Base-by-base conservation (phyloP, 345 rosid genomes). In the Dipteronia sinensis region DNA sequence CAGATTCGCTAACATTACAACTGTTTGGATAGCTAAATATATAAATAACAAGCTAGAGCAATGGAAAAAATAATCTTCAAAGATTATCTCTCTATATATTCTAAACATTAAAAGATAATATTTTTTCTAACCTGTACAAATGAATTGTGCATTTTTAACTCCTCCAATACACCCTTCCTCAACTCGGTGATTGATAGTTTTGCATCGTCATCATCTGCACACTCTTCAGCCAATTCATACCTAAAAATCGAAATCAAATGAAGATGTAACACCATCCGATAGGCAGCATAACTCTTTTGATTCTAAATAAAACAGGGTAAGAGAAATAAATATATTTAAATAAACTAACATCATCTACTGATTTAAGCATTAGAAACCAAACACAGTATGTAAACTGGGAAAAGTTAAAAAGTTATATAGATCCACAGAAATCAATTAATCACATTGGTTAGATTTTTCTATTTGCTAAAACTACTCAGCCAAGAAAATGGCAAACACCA, bases 171-270 rank as follows among this genome's bases (percentile, higher is more conserved):
- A 81, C 79, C 81, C 78, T 85, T 91, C 82, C 98, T 91, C 91
- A 97, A 86, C 66, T 87, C 51, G 0, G 89, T 75, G 73, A 94
- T 94, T 23, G 93, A 93, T 70, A 83, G 31, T 81, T 93, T 94
- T 56, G 90, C 98, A 72, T 94, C 99, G 76, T 97, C 99, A 80
- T 94, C 99, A 80, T 91, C 99, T 31, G 99, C 92, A 84, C 94
- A 94, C 58, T 92, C 98, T 85, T 87, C 94, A 1, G 99, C 98
- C 82, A 88, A 82, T 74, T 89, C 95, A 83, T 89, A 93, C 88
- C 99, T 94, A 81, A 79, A 59, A 47, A 82, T 79, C 29, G 68
- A 59, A 73, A 79, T 64, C 49, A 16, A 44, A 59, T 74, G 62
- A 31, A 49, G 17, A 65, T 77, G 49, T n/a, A 68, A 65, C 56